Conservation (phyloP, 1,139 yeast species). For the Scheffersomyces titani region DNA sequence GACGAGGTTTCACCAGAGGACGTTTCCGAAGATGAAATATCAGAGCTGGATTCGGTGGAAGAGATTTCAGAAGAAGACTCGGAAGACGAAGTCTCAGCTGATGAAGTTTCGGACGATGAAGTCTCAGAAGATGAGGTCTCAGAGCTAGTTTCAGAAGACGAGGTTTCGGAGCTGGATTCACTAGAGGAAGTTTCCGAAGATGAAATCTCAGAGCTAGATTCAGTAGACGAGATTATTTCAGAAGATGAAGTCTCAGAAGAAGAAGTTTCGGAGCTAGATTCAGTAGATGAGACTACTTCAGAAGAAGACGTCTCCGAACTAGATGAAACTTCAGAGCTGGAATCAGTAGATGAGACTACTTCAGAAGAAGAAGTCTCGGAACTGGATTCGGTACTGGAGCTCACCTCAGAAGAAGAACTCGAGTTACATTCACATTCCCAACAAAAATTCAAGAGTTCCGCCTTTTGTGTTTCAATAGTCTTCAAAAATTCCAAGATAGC, state of each 20-base stretch:
- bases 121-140: background rate
- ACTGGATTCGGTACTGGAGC: background rate
- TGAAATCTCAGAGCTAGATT: background rate
- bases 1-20: background rate
- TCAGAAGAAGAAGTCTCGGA: background rate
- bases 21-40: background rate
- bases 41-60: background rate
- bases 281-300: background rate
- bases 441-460: constrained; percentile 18
- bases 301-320: background rate
- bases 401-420: constrained; percentile 1
- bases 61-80: background rate
- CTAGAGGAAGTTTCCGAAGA: background rate
- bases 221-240: background rate
- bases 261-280: background rate
- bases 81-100: background rate
- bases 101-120: background rate
- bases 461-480: constrained; percentile 14
- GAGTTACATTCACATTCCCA: constrained; percentile 24
- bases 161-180: background rate
- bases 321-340: background rate
- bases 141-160: background rate
- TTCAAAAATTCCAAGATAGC: constrained; percentile 12
- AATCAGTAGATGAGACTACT: too few relatives aligned
- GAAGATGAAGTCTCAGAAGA: background rate